Evolutionary conservation across 1,284 basidiomycete genomes (phyloP), one percentile per base, ranked within the genome.

Genomic region (Apiotrichum sp.): DNA sequence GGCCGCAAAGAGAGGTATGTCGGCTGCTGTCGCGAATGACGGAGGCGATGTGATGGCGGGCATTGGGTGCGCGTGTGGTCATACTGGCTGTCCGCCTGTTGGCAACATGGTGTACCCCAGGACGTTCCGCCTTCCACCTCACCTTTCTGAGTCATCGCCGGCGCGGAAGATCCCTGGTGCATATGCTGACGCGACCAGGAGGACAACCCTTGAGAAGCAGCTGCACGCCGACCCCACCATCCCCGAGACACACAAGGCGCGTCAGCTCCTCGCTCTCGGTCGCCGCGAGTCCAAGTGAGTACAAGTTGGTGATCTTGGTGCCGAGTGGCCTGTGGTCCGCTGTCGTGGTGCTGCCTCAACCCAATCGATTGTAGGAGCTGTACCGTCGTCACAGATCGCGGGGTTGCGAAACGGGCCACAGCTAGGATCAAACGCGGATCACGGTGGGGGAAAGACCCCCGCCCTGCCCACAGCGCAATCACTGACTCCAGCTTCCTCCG

Each of bases 121-220:
- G 22, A 22, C 22, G 22, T 22, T 22, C 22, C 22, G 22, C 22
- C 22, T 22, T 22, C 22, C 22, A 22, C 22, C 22, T 22, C 10
- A 13, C 33, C 36, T 31, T 4, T 16, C 31, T 1, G 2, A 5
- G 11, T 13, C 36, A 38, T 5, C 29, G 43, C 56, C 56, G 49
- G 56, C 53, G 29, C 22, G 22, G 22, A 22, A 22, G 22, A 22
- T 22, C 22, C 22, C 22, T 22, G 22, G 22, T 22, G 22, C 22
- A 22, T 22, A 22, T 22, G 22, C 22, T 22, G 22, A 22, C 22
- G 6, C 32, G 11, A 36, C 16, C 71, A 95, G 92, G 70, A 89
- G 93, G 49, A 89, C 93, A 57, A 90, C 95, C 68, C 81, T 97
- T 65, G 95, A 98, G 77, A 87, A 91, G 65, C 86, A 86, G 76